phyloP scores from a whole-genome alignment of 2,329 filamentous ascomycete species.

The Clonostachys solani region DNA sequence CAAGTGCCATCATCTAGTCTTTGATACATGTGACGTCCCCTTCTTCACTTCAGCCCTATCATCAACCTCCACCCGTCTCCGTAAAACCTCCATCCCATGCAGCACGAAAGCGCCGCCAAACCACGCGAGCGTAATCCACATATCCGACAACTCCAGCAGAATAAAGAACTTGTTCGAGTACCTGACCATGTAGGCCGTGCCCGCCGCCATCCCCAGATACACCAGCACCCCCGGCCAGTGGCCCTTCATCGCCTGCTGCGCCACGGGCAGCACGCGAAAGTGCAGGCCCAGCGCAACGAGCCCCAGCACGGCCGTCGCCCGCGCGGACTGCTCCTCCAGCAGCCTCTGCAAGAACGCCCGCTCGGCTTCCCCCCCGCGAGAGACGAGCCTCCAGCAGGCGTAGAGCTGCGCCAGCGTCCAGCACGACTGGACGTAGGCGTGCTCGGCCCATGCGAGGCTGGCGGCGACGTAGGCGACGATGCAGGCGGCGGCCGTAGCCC shows the following conservation, averaged over 20 bases:
- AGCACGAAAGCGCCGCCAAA: background rate
- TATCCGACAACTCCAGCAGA: slow-evolving; percentile 27
- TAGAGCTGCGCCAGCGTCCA: slow-evolving; percentile 17
- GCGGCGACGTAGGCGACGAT: slow-evolving; percentile 9
- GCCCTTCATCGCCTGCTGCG: background rate
- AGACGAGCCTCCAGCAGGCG: slow-evolving; percentile 12
- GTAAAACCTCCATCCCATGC: background rate
- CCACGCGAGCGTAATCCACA: slow-evolving; percentile 16
- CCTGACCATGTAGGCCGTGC: slow-evolving; percentile 17
- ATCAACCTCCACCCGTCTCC: background rate
- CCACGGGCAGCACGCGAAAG: background rate
- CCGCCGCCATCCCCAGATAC: slow-evolving; percentile 5
- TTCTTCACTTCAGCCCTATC: background rate
- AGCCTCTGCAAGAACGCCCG: slow-evolving; percentile 4
- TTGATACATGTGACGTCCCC: too few relatives aligned
- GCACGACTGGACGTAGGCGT: slow-evolving; percentile 16
- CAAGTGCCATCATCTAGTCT: too few relatives aligned
- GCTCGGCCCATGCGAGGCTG: slow-evolving; percentile 19
- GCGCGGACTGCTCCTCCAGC: slow-evolving; percentile 1
- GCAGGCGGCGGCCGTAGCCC: background rate
- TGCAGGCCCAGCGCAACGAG: background rate
- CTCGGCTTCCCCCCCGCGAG: slow-evolving; percentile 5
- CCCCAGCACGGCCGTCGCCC: background rate
- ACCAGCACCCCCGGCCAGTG: background rate
- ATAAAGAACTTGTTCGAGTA: slow-evolving; percentile 31